Evolutionary conservation across 2,329 filamentous ascomycete genomes (phyloP), one percentile per base, ranked within the genome.

Genomic region (Phaeosphaeriaceae sp.): DNA sequence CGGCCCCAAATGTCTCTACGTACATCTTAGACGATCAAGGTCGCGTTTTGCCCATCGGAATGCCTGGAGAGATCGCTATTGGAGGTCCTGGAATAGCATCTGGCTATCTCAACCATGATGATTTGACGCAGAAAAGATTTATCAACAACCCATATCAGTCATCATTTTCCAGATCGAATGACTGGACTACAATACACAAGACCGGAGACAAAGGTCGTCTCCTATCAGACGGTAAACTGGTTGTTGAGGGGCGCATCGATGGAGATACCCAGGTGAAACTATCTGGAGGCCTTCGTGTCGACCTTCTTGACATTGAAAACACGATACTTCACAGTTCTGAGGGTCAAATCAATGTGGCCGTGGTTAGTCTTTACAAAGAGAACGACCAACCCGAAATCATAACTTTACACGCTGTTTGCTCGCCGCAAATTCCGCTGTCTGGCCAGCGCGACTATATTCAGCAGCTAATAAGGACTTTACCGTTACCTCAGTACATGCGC

Each of bases 211-310:
- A 48, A 7, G 78, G 74, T 0, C 61, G 64, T 0, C 54, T 79
- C 13, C 37, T 42, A 0, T 16, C 48, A 0, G 68, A 77, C 28
- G 77, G 78, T 0, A n/a, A n/a, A n/a, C 49, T 61, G 0, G 46
- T 80, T 0, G 38, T 70, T 41, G 3, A 46, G 6, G 51, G 57
- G 6, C 45, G 61, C 0, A 44, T 54, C 1, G 43, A 28, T 9
- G 57, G 58, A 3, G 77, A 80, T 42, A 76, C 71, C 0, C 73
- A 79, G 35, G 61, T 81, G 52, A 82, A 82, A 54, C 60, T 82
- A 1, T n/a, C n/a, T n/a, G 65, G 71, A 2, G 78, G 78, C 1
- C 42, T 77, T 2, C 71, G 77, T 1, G 73, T 82, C 18, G 79
- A 83, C 12, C 61, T 83, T 0, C 57, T 66, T 3, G 81, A 83